A percentile compares a stretch with the other conserved stretches of the same genome.
Evolutionary conservation across 768 basidiomycete species (phyloP).

Genomic region (Podaxis mareebaensis): DNA sequence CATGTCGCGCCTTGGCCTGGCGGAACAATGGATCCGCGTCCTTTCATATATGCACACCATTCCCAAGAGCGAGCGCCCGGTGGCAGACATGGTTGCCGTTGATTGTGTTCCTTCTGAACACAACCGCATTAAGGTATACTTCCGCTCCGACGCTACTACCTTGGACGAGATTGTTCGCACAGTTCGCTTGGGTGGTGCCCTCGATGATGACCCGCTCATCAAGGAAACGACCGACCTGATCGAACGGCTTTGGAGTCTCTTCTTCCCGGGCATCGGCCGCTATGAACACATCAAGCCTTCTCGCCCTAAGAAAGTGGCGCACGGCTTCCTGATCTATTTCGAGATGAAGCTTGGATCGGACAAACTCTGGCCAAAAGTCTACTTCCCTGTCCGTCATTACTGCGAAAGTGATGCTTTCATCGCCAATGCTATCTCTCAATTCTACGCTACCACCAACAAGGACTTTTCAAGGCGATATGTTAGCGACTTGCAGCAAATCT

Average conservation of each 20-base stretch:
- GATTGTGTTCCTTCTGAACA: constrained; percentile 18
- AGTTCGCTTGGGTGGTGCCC: constrained; percentile 18
- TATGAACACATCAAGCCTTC: constrained; percentile 14
- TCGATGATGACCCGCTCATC: constrained; percentile 16
- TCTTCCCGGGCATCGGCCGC: constrained; percentile 19
- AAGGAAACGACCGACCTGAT: constrained; percentile 17
- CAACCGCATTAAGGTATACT: constrained; percentile 22
- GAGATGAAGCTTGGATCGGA: constrained; percentile 17
- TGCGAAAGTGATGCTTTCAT: constrained; percentile 21
- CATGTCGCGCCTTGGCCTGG: constrained; percentile 14
- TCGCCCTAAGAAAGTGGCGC: constrained; percentile 9
- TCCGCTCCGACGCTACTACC: constrained; percentile 19
- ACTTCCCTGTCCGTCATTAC: constrained; percentile 22
- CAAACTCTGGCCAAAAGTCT: constrained; percentile 20
- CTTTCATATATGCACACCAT: constrained; percentile 16
- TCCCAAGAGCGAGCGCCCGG: constrained; percentile 9
- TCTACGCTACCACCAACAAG: constrained; percentile 15
- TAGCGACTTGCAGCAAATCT: constrained; percentile 14
- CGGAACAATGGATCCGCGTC: constrained; percentile 16
- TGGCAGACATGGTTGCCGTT: constrained; percentile 20
- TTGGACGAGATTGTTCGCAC: constrained; percentile 14
- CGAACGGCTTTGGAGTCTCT: constrained; percentile 16
- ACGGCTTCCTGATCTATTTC: constrained; percentile 20
- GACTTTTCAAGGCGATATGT: constrained; percentile 14
- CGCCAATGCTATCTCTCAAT: constrained; percentile 16